Conservation (phyloP, 1,284 basidiomycete species). For the Rhizopogon hawkerae region DNA sequence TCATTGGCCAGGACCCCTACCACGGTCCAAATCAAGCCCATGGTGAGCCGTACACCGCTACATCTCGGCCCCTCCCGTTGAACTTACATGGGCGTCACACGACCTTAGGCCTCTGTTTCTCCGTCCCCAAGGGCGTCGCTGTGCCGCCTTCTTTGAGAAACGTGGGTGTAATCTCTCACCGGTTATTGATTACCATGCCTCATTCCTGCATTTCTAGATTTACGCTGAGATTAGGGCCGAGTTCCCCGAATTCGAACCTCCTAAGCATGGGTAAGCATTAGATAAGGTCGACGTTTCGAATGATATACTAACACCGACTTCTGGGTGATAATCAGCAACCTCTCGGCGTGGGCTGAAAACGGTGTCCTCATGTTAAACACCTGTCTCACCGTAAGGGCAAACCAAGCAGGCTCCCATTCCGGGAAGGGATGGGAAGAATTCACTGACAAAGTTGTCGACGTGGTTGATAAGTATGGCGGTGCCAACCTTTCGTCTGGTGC, state of each 20-base stretch:
- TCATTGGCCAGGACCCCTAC: conserved; percentile 76
- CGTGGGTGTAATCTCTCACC: conserved; percentile 32
- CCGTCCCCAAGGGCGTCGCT: conserved; percentile 66
- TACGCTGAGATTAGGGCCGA: conserved; percentile 82
- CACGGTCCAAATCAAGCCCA: conserved; percentile 63
- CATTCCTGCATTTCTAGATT: conserved; percentile 45
- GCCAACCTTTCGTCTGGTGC: conserved; percentile 47
- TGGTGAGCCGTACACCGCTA: conserved; percentile 34
- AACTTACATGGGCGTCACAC: conserved; percentile 10
- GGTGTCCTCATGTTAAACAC: conserved; percentile 93
- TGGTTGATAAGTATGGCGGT: conserved; percentile 70
- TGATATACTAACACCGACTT: conserved; percentile 12
- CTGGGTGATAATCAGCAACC: conserved; percentile 46
- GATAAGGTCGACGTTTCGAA: conserved; percentile 16
- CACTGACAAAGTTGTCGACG: conserved; percentile 59
- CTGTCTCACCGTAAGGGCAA: conserved; percentile 76
- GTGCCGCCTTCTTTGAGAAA: conserved; percentile 79
- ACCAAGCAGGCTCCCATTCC: conserved; percentile 74
- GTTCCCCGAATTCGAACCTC: conserved; percentile 72
- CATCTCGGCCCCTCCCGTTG: neutral
- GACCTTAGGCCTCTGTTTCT: conserved; percentile 70
- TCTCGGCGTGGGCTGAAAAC: conserved; percentile 77
- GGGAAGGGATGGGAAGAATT: conserved; percentile 85
- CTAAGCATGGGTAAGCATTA: conserved; percentile 73
- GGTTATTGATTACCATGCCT: conserved; percentile 9